A percentile compares a stretch with the other conserved stretches of the same genome.
Conservation (phyloP, 2,329 filamentous ascomycete species). For the Ophiobolus disseminans region DNA sequence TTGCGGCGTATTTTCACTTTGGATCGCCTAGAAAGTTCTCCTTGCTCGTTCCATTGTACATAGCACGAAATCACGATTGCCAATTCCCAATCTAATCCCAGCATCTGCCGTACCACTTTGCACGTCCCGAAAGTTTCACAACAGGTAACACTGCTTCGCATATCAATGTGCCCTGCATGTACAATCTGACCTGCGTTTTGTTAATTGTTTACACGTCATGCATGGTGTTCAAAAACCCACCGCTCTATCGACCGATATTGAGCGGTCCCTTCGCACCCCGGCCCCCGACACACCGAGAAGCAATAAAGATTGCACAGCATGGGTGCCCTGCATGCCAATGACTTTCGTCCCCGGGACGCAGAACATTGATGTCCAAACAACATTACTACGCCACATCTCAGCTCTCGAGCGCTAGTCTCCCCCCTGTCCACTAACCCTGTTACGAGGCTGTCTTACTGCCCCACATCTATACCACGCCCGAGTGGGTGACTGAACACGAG, state of each 20-base stretch:
- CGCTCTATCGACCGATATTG: no score
- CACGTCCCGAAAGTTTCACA: background rate
- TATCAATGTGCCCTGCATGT: background rate
- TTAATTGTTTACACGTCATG: background rate
- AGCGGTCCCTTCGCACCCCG: no score
- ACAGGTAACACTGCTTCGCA: background rate
- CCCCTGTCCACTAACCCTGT: slow-evolving; percentile 1
- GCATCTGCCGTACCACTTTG: background rate
- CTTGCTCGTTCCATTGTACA: background rate
- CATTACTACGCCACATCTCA: slow-evolving; percentile 6
- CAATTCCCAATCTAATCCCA: background rate
- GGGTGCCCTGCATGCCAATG: background rate
- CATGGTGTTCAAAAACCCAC: background rate
- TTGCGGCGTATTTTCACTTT: background rate
- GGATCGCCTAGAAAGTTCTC: no score
- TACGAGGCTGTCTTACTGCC: slow-evolving; percentile 2
- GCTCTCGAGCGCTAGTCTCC: slow-evolving; percentile 1
- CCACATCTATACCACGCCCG: background rate
- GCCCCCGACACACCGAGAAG: no score
- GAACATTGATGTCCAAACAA: slow-evolving; percentile 1
- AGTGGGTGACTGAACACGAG: slow-evolving; percentile 1
- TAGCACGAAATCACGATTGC: background rate
- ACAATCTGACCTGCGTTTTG: slow-evolving; percentile 3
- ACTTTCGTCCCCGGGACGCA: no score
- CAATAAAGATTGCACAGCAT: background rate